These are phyloP conservation scores for Arthrinium puccinioides DNA, from an alignment of 2,329 filamentous ascomycete genomes.

Conservation along the genomic window DNA sequence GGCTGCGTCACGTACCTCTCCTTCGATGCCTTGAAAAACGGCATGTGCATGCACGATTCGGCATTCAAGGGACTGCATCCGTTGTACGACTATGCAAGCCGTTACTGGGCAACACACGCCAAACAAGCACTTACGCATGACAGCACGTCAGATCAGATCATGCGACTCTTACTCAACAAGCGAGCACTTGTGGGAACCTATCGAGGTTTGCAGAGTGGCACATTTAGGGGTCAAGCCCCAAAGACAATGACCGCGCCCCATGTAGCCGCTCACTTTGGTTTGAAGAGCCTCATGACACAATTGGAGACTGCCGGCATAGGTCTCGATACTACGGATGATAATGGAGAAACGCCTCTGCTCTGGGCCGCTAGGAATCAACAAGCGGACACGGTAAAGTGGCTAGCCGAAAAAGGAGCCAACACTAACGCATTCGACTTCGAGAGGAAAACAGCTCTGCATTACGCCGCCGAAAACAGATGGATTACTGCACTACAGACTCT, in stretches of 20 bases:
- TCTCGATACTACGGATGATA: not conserved
- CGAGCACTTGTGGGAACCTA: not conserved
- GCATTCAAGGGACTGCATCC: conserved; percentile 2
- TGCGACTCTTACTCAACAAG: not conserved
- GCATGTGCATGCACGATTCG: not conserved
- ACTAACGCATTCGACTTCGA: not conserved
- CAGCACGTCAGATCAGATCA: not conserved
- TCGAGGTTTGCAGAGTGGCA: not conserved
- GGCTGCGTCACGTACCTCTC: conserved; percentile 28
- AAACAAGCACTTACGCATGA: not conserved
- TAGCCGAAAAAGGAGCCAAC: not conserved
- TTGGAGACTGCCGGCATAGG: not conserved
- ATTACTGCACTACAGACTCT: not conserved
- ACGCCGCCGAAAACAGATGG: not conserved
- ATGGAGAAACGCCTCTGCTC: not conserved
- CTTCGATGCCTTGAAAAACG: conserved; percentile 11
- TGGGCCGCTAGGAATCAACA: conserved; percentile 1
- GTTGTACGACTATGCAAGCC: conserved; percentile 7
- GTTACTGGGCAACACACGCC: conserved; percentile 6
- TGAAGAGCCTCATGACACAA: not conserved
- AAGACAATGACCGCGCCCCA: not conserved
- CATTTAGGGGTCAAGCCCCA: not conserved
- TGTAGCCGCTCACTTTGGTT: not conserved
- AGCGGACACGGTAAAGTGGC: not conserved
- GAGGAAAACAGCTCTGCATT: not conserved